Evolutionary conservation across 371 early-diverging fungal genomes (phyloP), one percentile per base, ranked within the genome.

Genomic region (Capillidium rhysosporum): DNA sequence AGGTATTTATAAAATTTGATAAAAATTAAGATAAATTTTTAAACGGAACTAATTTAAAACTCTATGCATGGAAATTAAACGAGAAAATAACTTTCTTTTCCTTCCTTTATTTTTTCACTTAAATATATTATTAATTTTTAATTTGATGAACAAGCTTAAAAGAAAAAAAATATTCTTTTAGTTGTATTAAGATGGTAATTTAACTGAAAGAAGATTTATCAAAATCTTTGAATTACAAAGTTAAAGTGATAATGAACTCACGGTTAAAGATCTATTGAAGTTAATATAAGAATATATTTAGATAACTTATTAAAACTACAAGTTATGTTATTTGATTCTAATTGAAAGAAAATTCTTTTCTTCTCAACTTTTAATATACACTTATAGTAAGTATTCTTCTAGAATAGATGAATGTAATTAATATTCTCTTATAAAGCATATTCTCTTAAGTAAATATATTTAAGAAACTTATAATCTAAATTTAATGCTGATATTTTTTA

Each of bases 221-320:
- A 74, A 84, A 62, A 77, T 84, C 77, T 79, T 77, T 63, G 76
- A 79, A 56, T 63, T 79, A 59, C 82, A 80, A 61, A 77, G 80
- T 1, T 56, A 70, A 16, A 68, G 69, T 40, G 84, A 84, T 31
- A 75, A 76, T 38, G 76, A 72, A 58, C 82, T 79, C 60, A 84
- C 84, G 14, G 71, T 80, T 66, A 79, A 74, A 52, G 84, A 84
- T 57, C 67, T 84, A 41, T 67, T 68, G 49, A 77, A 71, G 56
- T 77, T 76, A n/a, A n/a, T n/a, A n/a, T n/a, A 54, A 75, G 75
- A 31, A 75, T 25, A 9, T 18, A 47, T 29, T 23, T 47, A 18
- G 43, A 43, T 7, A 18, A 8, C 7, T 16, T 18, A 18, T 43
- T 43, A 21, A 21, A 43, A 43, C 7, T 14, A 43, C 18, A 43